Evolutionary conservation across 306 rosid species (phyloP).

Genomic region (Amphicarpaea edgeworthii): DNA sequence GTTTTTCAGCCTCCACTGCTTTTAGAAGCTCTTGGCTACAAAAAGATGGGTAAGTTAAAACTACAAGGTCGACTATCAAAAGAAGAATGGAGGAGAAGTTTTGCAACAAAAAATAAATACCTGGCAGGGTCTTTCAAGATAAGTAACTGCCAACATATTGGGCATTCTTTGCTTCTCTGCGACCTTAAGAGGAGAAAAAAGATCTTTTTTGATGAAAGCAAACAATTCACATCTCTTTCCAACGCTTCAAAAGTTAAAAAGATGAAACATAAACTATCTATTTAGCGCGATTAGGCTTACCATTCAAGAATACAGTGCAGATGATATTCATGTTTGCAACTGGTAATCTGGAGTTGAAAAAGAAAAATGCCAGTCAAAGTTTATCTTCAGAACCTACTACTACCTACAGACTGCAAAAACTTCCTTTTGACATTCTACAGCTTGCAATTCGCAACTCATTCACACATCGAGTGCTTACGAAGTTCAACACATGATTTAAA

Average conservation of each 20-base stretch:
- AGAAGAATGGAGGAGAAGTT: neutral
- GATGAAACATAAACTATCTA: neutral
- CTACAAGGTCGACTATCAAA: neutral
- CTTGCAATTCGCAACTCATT: neutral
- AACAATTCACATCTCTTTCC: neutral
- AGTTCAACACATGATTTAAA: neutral
- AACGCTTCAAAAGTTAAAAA: neutral
- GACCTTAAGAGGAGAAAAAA: slow-evolving; percentile 53
- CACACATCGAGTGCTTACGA: neutral
- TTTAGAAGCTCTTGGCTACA: slow-evolving; percentile 75
- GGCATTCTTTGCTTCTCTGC: slow-evolving; percentile 77
- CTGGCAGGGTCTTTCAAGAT: slow-evolving; percentile 68
- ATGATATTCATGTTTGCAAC: slow-evolving; percentile 86
- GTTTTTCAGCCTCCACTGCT: slow-evolving; percentile 65
- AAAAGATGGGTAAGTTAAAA: neutral
- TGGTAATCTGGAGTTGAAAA: slow-evolving; percentile 66
- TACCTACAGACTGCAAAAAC: neutral
- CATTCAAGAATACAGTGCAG: slow-evolving; percentile 88
- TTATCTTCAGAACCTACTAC: neutral
- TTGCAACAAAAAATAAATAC: slow-evolving; percentile 46
- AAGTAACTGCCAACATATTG: slow-evolving; percentile 74
- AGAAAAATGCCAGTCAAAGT: slow-evolving; percentile 35
- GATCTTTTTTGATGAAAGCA: neutral
- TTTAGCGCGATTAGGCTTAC: slow-evolving; percentile 46
- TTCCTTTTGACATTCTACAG: neutral